phyloP scores from a whole-genome alignment of 1,139 yeast genomes.

The Hansenula sp. region DNA sequence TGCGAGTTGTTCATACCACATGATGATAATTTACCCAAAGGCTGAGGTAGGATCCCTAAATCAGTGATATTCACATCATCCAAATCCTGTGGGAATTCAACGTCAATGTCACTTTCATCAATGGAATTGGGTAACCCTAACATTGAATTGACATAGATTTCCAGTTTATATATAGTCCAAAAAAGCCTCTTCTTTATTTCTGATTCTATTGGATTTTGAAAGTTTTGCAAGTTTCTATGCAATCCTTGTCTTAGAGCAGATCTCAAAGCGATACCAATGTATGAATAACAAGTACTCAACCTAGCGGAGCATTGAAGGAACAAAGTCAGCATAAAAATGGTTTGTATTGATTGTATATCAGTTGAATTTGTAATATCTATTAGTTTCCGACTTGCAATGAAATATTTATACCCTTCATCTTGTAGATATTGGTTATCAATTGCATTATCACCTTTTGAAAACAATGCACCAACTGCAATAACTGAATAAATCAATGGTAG shows the following conservation, averaged over 20 bases:
- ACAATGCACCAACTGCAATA: conserved; percentile 72
- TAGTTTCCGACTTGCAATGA: conserved; percentile 74
- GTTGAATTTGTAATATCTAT: conserved; percentile 65
- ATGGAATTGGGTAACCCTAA: conserved; percentile 67
- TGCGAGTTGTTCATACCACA: conserved; percentile 79
- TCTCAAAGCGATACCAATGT: conserved; percentile 82
- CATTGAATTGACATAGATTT: conserved; percentile 82
- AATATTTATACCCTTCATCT: conserved; percentile 81
- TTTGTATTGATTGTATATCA: conserved; percentile 66
- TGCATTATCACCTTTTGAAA: conserved; percentile 40
- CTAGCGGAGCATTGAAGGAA: conserved; percentile 88
- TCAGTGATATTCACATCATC: conserved; percentile 84
- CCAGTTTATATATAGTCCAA: conserved; percentile 88
- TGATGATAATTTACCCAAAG: conserved; percentile 48
- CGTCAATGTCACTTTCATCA: conserved; percentile 76
- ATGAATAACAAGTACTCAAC: conserved; percentile 81
- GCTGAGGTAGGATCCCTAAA: conserved; percentile 26
- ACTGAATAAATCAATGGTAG: conserved; percentile 75
- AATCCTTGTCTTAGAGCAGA: conserved; percentile 81
- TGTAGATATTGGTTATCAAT: conserved; percentile 46
- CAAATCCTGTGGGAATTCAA: conserved; percentile 71
- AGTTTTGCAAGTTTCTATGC: conserved; percentile 44
- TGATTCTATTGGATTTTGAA: conserved; percentile 62
- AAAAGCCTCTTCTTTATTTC: conserved; percentile 83
- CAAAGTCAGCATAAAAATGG: conserved; percentile 63